phyloP scores from a whole-genome alignment of 305 asterid species.

The Ajuga reptans region DNA sequence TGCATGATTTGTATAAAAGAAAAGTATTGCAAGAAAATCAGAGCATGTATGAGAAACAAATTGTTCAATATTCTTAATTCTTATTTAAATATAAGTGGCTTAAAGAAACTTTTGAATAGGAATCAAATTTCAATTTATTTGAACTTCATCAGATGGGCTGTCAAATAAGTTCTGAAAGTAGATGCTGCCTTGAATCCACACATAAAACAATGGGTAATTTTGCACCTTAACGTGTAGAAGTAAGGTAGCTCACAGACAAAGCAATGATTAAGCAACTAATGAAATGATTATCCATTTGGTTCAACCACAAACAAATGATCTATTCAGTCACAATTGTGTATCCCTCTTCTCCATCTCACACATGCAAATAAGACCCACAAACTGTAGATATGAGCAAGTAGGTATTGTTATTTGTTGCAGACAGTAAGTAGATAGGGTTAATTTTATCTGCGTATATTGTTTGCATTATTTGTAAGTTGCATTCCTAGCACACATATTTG shows the following conservation, averaged over 20 bases:
- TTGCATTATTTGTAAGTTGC: not conserved
- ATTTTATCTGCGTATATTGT: not conserved
- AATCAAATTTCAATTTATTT: not conserved
- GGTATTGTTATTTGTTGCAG: too few species aligned
- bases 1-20: conserved; percentile 29
- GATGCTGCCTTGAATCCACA: conserved; percentile 2
- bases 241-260: not conserved
- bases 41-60: conserved; percentile 1
- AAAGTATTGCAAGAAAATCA: conserved; percentile 8
- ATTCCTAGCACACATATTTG: not conserved
- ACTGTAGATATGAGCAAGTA: not conserved
- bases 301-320: not conserved
- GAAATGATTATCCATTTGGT: not conserved
- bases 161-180: conserved; percentile 8
- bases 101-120: not conserved
- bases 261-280: not conserved
- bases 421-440: not conserved
- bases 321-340: not conserved
- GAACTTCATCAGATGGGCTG: not conserved
- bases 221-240: not conserved
- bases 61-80: not conserved
- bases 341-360: not conserved
- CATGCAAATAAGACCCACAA: not conserved
- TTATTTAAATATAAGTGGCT: not conserved
- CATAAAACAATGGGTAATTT: not conserved